Evolutionary conservation across 805 yeast species (phyloP).

Genomic region (Dipodascopsis uninucleata): DNA sequence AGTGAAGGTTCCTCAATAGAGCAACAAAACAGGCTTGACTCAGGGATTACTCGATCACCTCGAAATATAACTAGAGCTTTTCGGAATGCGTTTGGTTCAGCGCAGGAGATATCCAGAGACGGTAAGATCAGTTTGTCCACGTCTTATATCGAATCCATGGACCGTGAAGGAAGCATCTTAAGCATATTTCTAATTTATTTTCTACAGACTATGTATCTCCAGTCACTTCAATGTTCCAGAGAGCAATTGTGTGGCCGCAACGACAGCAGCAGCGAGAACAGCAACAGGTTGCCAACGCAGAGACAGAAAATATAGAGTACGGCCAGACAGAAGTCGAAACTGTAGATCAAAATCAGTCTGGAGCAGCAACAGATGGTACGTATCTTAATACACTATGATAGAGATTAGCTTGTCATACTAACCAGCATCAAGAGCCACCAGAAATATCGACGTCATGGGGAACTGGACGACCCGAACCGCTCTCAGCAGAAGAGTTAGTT

Average conservation of each 20-base stretch:
- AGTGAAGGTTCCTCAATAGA: not conserved
- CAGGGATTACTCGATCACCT: not conserved
- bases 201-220: slow-evolving; percentile 14
- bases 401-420: not conserved
- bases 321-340: not conserved
- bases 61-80: not conserved
- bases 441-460: slow-evolving; percentile 2
- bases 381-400: not conserved
- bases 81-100: slow-evolving; percentile 14
- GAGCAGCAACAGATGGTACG: not conserved
- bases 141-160: too few relatives aligned
- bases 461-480: slow-evolving; percentile 9
- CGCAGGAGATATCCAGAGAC: slow-evolving; percentile 15
- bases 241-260: slow-evolving; percentile 20
- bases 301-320: too few relatives aligned
- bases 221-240: slow-evolving; percentile 19
- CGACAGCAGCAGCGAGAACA: slow-evolving; percentile 4
- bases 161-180: not conserved
- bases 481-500: slow-evolving; percentile 14
- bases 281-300: too few relatives aligned
- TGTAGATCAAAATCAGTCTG: not conserved
- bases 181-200: not conserved
- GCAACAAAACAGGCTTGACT: slow-evolving; percentile 5
- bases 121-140: slow-evolving; percentile 5
- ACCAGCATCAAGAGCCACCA: not conserved